A percentile compares a stretch with the other conserved stretches of the same genome.
phyloP scores from a whole-genome alignment of 495 filamentous ascomycete species.

The Ramalina intermedia region DNA sequence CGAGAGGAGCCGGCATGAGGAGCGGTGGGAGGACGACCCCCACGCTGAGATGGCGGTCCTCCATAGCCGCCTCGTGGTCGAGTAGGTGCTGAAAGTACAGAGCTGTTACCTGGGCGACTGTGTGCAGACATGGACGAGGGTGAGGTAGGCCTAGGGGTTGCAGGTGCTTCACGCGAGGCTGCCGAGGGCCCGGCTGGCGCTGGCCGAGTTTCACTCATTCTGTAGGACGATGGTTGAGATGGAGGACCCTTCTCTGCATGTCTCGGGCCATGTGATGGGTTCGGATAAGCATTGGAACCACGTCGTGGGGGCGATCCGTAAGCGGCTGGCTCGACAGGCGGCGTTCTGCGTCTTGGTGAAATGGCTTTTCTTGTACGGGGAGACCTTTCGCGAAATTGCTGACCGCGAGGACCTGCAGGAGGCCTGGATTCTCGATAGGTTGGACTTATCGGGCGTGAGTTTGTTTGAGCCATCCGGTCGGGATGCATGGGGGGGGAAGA shows the following conservation, averaged over 20 bases:
- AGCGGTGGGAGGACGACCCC: conserved; percentile 15
- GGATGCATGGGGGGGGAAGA: conserved; percentile 23
- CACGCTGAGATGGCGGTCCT: conserved; percentile 28
- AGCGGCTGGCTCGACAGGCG: conserved; percentile 8
- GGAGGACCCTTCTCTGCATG: neutral
- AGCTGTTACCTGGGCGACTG: conserved; percentile 32
- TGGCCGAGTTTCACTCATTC: conserved; percentile 19
- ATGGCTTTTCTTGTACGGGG: conserved; percentile 8
- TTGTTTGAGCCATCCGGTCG: conserved; percentile 16
- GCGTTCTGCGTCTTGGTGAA: conserved; percentile 11
- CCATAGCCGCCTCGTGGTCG: conserved; percentile 37
- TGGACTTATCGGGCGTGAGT: conserved; percentile 20
- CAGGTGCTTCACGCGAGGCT: conserved; percentile 27
- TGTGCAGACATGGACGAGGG: conserved; percentile 32
- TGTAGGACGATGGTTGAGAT: conserved; percentile 13
- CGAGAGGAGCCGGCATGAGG: conserved; percentile 11
- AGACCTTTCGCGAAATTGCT: conserved; percentile 10
- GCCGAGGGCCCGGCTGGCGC: conserved; percentile 23
- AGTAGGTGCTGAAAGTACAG: conserved; percentile 44
- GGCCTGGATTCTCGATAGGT: conserved; percentile 6
- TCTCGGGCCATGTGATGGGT: conserved; percentile 2
- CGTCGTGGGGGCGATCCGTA: conserved; percentile 7
- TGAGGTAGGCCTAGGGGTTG: conserved; percentile 34
- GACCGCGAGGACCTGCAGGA: conserved; percentile 7
- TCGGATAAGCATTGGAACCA: conserved; percentile 5